Base-by-base conservation (phyloP, 352 stramenopile species). In the Phytophthora podocarpi region DNA sequence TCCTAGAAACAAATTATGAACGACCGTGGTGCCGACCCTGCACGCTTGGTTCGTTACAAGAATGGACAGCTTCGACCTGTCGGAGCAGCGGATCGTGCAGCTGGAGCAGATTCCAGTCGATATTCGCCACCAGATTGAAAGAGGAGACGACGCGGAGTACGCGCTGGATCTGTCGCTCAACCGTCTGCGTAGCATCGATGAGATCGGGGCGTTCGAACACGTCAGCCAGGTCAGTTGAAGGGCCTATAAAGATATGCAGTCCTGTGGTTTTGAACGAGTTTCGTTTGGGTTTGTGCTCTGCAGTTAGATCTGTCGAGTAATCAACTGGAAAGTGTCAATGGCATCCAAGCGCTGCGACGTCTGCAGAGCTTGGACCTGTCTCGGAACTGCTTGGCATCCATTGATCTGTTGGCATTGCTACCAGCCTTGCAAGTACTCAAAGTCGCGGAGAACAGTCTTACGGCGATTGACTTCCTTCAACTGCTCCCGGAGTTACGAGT, bases 271-370 rank as follows among this genome's bases (percentile, higher is more conserved):
- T n/a, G n/a, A n/a, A n/a, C n/a, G n/a, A n/a, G n/a, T n/a, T n/a
- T n/a, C n/a, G 6, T 28, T 36, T 26, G 35, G 18, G 7, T 23
- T 24, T 48, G 13, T 45, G 13, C 10, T 41, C 6, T 46, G 8
- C 26, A 90, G 78, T 45, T 91, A 41, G 79, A 89, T 59, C 49
- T 91, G 2, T 91, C 79, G 20, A 64, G 68, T 4, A 91, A 89
- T 40, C 72, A 84, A 43, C 51, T 91, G 21, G 56, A 74, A 55
- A 70, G 45, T 15, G 56, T 91, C 0, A 72, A 84, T 20, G 82
- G 82, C 9, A 74, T 91, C 16, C 61, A 89, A 45, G 54, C 67
- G 6, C 70, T 91, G 15, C 53, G 27, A 5, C 48, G 39, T 5
- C 50, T 91, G 5, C 66, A 83, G 52, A 85, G 50, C 23, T 54